phyloP scores from a whole-genome alignment of 1,284 basidiomycete species.

The Trametes hirsuta region DNA sequence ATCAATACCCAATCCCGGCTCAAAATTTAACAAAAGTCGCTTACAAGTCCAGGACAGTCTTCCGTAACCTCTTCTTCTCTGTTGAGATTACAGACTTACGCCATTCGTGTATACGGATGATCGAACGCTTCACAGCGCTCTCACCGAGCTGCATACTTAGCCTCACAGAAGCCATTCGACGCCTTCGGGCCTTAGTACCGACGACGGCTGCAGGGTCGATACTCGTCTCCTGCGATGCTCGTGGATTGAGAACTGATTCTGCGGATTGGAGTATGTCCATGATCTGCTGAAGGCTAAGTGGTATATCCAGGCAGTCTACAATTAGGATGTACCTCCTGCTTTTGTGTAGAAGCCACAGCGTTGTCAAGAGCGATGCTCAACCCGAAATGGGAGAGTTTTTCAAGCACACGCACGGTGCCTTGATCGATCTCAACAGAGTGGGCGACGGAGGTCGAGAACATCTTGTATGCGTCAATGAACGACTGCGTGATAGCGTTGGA shows the following conservation, averaged over 20 bases:
- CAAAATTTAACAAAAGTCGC: constrained; percentile 27
- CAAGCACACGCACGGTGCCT: constrained; percentile 55
- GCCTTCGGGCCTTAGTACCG: constrained; percentile 52
- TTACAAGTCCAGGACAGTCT: constrained; percentile 71
- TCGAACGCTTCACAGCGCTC: constrained; percentile 61
- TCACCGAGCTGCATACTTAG: constrained; percentile 67
- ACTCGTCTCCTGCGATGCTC: constrained; percentile 44
- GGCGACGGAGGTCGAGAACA: constrained; percentile 51
- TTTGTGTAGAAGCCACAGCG: constrained; percentile 59
- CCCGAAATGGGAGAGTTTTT: constrained; percentile 71
- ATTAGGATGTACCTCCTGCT: constrained; percentile 57
- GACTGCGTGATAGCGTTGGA: constrained; percentile 67
- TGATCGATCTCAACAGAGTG: constrained; percentile 44
- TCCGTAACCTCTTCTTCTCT: constrained; percentile 71
- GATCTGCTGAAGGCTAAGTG: constrained; percentile 45
- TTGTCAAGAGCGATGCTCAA: constrained; percentile 66
- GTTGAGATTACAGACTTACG: constrained; percentile 63
- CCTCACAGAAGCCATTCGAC: constrained; percentile 55
- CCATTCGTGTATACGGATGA: constrained; percentile 69
- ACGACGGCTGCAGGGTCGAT: constrained; percentile 57
- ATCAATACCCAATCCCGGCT: background rate
- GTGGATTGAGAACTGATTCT: constrained; percentile 54
- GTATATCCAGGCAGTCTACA: background rate
- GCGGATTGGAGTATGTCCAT: constrained; percentile 57
- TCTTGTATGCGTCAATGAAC: constrained; percentile 65